A percentile compares a stretch with the other conserved stretches of the same genome.
phyloP scores from a whole-genome alignment of 108 stramenopile species.

The Conticribra guillardii region DNA sequence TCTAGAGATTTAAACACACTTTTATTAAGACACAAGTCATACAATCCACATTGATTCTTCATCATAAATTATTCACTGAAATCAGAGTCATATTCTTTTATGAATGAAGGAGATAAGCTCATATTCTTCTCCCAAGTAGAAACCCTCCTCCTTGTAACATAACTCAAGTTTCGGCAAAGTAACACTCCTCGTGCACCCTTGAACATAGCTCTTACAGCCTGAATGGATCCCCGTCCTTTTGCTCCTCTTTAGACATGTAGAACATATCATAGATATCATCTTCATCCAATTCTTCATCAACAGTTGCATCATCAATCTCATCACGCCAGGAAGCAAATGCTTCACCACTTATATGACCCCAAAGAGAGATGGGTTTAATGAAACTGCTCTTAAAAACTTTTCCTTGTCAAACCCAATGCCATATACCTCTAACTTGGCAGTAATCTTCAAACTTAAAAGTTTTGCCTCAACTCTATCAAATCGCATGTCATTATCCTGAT shows the following conservation, averaged over 20 bases:
- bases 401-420: constrained; percentile 40
- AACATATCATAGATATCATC: constrained; percentile 52
- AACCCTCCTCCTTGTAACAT: background rate
- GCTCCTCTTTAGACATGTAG: constrained; percentile 30
- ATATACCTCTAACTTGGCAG: constrained; percentile 51
- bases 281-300: constrained; percentile 22
- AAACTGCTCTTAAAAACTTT: constrained; percentile 40
- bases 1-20: no score
- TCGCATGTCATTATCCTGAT: background rate
- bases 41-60: no score
- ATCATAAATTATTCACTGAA: no score
- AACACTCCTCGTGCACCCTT: background rate
- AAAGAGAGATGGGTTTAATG: constrained; percentile 29
- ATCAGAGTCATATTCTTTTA: no score
- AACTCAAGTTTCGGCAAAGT: constrained; percentile 1
- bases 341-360: constrained; percentile 32
- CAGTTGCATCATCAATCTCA: background rate
- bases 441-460: constrained; percentile 40
- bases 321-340: constrained; percentile 33
- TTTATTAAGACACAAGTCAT: no score
- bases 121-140: no score
- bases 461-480: constrained; percentile 44
- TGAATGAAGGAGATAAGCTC: no score
- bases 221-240: constrained; percentile 11
- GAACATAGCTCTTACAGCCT: constrained; percentile 8